These are phyloP conservation scores for Dactylis glomerata DNA, from an alignment of 176 grass and related monocot genomes.

Conservation along the genomic window DNA sequence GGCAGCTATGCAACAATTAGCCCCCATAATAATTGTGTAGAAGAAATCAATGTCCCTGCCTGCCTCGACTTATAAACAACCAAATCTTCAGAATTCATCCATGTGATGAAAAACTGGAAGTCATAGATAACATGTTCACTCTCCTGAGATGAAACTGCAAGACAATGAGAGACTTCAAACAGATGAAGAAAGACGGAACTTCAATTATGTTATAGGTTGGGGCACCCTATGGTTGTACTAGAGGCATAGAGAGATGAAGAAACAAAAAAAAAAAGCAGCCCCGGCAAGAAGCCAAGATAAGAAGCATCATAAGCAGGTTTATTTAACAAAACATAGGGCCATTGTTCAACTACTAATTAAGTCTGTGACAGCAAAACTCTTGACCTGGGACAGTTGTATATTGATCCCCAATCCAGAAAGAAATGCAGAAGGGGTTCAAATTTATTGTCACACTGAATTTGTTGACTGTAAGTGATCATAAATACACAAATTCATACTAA, in stretches of 20 bases:
- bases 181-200: background rate
- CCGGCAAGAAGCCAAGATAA: constrained; percentile 6
- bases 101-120: constrained; percentile 7
- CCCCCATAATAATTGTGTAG: constrained; percentile 41
- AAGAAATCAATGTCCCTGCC: constrained; percentile 12
- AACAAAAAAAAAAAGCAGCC: background rate
- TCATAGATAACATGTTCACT: background rate
- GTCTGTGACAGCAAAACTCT: background rate
- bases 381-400: background rate
- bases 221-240: constrained; percentile 15
- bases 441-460: background rate
- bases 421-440: background rate
- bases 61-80: constrained; percentile 8
- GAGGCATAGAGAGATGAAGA: background rate
- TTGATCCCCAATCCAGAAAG: background rate
- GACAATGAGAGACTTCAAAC: constrained; percentile 3
- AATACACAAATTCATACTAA: background rate
- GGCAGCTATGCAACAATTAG: constrained; percentile 59
- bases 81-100: constrained; percentile 16
- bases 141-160: constrained; percentile 17
- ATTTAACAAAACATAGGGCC: constrained; percentile 4
- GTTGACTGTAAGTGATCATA: background rate
- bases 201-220: background rate
- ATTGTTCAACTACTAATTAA: background rate
- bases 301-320: background rate